Evolutionary conservation across 2,329 filamentous ascomycete species (phyloP), one percentile per base, ranked within the genome.

Genomic region (Botrytis byssoidea): DNA sequence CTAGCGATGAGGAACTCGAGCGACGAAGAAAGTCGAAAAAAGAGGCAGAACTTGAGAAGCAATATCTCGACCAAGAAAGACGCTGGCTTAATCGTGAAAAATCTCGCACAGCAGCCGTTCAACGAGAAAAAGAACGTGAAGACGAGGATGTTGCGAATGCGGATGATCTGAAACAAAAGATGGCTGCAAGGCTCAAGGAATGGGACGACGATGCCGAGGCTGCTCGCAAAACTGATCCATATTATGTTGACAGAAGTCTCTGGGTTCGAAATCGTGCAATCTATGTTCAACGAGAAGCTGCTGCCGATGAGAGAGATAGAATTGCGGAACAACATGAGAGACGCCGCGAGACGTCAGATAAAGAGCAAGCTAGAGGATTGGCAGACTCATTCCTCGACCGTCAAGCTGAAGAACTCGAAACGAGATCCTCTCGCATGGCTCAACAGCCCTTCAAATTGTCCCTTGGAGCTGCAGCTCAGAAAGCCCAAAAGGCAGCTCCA

Each of bases 141-240:
- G 90, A 89, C 75, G 90, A 93, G 68, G 93, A 97, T 77, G 88
- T 89, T 5, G 89, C 89, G 37, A 89, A 90, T 29, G 82, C 88
- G 4, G 88, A 91, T 75, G 87, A 89, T 66, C 88, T 89, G 70
- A 89, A 87, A 74, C 89, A 91, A 44, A 89, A 90, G 67, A 90
- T 92, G 83, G 88, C 92, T 12, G 90, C 93, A 78, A 88, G 92
- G 73, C 86, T 97, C 74, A 85, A 85, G 80, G 89, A 91, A n/a
- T 98, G 94, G 89, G 92, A 98, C 78, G 96, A 99, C 78, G 94
- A 97, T 78, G 85, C 88, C n/a, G 95, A 98, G 83, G 88, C 89
- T 10, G 86, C 86, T 29, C 88, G 91, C 37, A 94, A 93, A 82
- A 84, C 85, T 4, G 90, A 94, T 75, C 88, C 92, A 57, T 99